A percentile compares a stretch with the other conserved stretches of the same genome.
These are phyloP conservation scores for Hibiscus tridactylites DNA, from an alignment of 345 rosid species.

Conservation along the genomic window DNA sequence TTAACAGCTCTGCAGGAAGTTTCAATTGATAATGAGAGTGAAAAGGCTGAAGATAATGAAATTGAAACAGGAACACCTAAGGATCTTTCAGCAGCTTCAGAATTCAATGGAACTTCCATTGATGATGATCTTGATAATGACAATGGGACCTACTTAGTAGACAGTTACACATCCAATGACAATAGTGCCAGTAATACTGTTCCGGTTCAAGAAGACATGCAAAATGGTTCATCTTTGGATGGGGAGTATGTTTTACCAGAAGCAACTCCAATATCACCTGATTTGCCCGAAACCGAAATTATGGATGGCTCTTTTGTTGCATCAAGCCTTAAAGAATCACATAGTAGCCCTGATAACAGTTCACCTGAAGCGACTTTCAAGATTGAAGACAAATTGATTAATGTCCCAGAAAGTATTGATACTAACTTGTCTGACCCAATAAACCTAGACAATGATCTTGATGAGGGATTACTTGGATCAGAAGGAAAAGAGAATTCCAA, in stretches of 20 bases:
- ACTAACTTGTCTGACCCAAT: slow-evolving; percentile 20
- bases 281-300: slow-evolving; percentile 27
- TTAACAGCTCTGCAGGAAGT: slow-evolving; percentile 57
- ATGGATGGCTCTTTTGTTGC: slow-evolving; percentile 21
- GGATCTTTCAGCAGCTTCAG: slow-evolving; percentile 25
- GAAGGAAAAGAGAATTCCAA: slow-evolving; percentile 20
- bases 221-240: slow-evolving; percentile 24
- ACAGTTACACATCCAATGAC: slow-evolving; percentile 15
- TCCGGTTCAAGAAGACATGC: slow-evolving; percentile 23
- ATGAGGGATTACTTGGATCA: slow-evolving; percentile 18
- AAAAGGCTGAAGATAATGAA: slow-evolving; percentile 25
- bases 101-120: slow-evolving; percentile 27
- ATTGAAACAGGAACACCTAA: slow-evolving; percentile 23
- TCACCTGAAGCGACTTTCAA: slow-evolving; percentile 26
- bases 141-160: slow-evolving; percentile 18
- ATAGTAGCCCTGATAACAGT: slow-evolving; percentile 17
- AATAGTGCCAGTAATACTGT: slow-evolving; percentile 20
- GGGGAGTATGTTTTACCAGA: slow-evolving; percentile 31
- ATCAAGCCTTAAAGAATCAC: slow-evolving; percentile 19
- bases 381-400: slow-evolving; percentile 19
- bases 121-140: slow-evolving; percentile 25
- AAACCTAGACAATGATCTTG: slow-evolving; percentile 19
- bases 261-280: slow-evolving; percentile 20
- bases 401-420: slow-evolving; percentile 25
- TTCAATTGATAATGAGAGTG: slow-evolving; percentile 28